Conservation (phyloP, 2,329 filamentous ascomycete species). For the Macrophomina tecta region DNA sequence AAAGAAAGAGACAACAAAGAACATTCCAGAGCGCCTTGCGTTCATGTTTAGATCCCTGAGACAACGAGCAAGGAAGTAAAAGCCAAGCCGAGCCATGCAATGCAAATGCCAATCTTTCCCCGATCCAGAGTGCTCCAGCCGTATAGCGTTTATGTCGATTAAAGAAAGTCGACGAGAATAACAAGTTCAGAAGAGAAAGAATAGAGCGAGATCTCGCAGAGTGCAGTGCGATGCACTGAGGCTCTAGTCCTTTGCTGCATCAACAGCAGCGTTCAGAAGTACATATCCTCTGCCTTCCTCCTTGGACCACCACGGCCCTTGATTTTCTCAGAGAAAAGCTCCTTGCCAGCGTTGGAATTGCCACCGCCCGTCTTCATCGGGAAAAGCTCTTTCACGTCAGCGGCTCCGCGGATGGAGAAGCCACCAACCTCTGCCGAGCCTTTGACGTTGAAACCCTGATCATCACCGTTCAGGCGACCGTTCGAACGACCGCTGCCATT, state of each 20-base stretch:
- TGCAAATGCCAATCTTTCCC: conserved; percentile 2
- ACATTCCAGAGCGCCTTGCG: conserved; percentile 20
- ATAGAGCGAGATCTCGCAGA: too few species aligned
- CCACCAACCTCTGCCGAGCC: conserved; percentile 25
- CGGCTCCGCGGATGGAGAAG: conserved; percentile 40
- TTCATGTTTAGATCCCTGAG: neutral
- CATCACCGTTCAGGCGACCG: neutral
- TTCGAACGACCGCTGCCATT: conserved; percentile 1
- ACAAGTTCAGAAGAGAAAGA: neutral
- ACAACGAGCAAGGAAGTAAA: neutral
- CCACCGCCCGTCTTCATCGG: conserved; percentile 27
- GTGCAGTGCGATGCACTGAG: neutral
- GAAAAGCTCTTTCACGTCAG: conserved; percentile 29
- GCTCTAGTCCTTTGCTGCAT: neutral
- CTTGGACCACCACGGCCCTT: conserved; percentile 38
- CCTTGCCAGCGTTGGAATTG: conserved; percentile 35
- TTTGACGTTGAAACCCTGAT: conserved; percentile 29
- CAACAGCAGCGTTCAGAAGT: conserved; percentile 27
- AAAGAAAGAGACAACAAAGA: neutral
- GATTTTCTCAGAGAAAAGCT: conserved; percentile 41
- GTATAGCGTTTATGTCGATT: neutral
- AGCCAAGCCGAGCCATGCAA: conserved; percentile 7
- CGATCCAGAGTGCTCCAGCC: neutral
- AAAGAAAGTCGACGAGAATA: conserved; percentile 13
- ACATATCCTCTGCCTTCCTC: conserved; percentile 38